Base-by-base conservation (phyloP, 805 yeast genomes). In the Kluyveromyces nonfermentans region DNA sequence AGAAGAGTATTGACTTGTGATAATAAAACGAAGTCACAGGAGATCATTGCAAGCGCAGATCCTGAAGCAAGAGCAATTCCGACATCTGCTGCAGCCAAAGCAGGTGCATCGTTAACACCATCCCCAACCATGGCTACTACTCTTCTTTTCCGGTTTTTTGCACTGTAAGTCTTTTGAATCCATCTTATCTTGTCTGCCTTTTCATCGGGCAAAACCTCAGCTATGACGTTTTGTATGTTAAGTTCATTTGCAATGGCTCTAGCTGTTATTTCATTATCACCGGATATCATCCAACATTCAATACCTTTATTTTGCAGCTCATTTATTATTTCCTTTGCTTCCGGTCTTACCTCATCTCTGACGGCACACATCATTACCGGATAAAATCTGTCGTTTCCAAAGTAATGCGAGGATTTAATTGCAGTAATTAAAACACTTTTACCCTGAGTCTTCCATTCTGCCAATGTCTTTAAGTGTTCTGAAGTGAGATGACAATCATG, bases 101-200 rank as follows among this genome's bases (percentile, higher is more conserved):
- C 86, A 1, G 90, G 90, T 0, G 93, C 87, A 60, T 85, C 93
- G 57, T 84, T 85, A 30, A 84, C 78, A 17, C 93, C 93, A 54
- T 84, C 93, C 8, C 93, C 93, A 7, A 84, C 80, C 89, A 84
- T 82, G 0, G 86, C 88, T 3, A 79, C 81, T 2, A 51, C 50
- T 10, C 33, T 42, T 8, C 40, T 44, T 10, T 18, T 35, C 18
- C 15, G 65, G 62, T 2, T 55, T 54, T 36, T 36, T 1, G 54
- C 56, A 3, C 57, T 52, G 14, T 55, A 22, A 36, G 74, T 65
- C 34, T 63, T 56, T 54, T 80, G 82, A 10, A 84, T 67, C 70
- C 73, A 68, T 48, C 70, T 67, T 33, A 84, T 66, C 54, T 76
- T 73, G 20, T 68, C 72, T 7, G 85, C 81, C 59, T 85, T 85